Conservation (phyloP, 2,329 filamentous ascomycete genomes). For the Aureobasidium sp. region DNA sequence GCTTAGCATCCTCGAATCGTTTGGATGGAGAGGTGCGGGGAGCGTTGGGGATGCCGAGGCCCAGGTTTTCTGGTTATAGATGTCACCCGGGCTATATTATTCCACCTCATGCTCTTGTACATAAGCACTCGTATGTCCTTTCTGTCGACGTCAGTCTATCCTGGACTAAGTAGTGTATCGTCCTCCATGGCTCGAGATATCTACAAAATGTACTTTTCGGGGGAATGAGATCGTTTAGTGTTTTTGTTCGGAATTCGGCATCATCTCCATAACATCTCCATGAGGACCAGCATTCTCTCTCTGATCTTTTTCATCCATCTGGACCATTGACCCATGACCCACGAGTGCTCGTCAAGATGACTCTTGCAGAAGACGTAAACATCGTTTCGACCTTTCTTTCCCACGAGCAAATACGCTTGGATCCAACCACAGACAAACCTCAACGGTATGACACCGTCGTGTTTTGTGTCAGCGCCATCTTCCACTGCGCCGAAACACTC, state of each 20-base stretch:
- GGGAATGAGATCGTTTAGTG: no score
- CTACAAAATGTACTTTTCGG: no score
- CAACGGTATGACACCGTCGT: constrained; percentile 30
- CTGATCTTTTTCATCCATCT: neutral
- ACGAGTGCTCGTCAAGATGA: neutral
- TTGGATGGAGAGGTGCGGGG: neutral
- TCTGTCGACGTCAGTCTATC: neutral
- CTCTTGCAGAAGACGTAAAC: constrained; percentile 25
- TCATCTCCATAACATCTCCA: neutral
- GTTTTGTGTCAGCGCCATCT: constrained; percentile 36
- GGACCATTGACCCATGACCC: neutral
- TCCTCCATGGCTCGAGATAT: no score
- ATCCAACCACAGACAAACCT: neutral
- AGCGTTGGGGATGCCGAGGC: constrained; percentile 2
- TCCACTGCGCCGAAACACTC: constrained; percentile 30
- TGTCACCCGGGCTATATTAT: neutral
- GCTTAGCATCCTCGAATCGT: no score
- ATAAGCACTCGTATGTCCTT: neutral
- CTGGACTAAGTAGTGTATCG: no score
- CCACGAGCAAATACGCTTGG: constrained; percentile 22
- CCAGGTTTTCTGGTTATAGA: neutral
- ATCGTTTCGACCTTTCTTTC: constrained; percentile 27
- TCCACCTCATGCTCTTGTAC: neutral
- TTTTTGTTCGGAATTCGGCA: neutral
- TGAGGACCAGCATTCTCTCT: neutral